Conservation (phyloP, 2,329 filamentous ascomycete genomes). For the Magnaporthales sp. region DNA sequence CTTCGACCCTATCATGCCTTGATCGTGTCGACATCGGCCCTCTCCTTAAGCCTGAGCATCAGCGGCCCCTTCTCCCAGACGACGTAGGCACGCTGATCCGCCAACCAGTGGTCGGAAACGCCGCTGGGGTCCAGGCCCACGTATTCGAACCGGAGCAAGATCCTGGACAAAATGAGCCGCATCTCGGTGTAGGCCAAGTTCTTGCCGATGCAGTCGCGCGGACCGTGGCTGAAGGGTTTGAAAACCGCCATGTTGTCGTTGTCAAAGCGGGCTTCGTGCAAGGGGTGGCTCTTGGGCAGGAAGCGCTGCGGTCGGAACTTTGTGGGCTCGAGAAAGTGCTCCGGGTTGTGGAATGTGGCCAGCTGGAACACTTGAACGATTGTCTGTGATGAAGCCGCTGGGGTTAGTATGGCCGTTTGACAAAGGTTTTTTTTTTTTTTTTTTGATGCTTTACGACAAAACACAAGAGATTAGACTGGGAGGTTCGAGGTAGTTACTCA, state of each 20-base stretch:
- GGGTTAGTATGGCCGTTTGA: no score
- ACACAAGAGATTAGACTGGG: no score
- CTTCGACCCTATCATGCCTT: background rate
- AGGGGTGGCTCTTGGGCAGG: background rate
- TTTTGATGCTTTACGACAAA: no score
- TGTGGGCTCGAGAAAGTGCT: background rate
- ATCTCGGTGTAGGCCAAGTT: constrained; percentile 31
- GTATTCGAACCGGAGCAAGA: constrained; percentile 31
- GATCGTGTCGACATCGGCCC: background rate
- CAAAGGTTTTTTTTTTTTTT: no score
- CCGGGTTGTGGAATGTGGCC: background rate
- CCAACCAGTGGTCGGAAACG: constrained; percentile 22
- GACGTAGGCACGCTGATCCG: constrained; percentile 19
- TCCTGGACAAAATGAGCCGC: constrained; percentile 27
- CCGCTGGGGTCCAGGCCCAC: constrained; percentile 11
- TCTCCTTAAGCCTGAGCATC: background rate
- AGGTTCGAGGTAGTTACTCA: no score
- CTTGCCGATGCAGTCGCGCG: constrained; percentile 2
- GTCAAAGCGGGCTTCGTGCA: background rate
- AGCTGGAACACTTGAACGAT: background rate
- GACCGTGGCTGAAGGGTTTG: constrained; percentile 2
- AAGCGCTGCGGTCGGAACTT: background rate
- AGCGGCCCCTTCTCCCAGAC: constrained; percentile 23
- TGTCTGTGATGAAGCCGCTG: background rate
- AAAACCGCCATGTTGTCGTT: background rate